A percentile compares a stretch with the other conserved stretches of the same genome.
Evolutionary conservation across 2,329 filamentous ascomycete genomes (phyloP).

Genomic region (Paecilomyces sp.): DNA sequence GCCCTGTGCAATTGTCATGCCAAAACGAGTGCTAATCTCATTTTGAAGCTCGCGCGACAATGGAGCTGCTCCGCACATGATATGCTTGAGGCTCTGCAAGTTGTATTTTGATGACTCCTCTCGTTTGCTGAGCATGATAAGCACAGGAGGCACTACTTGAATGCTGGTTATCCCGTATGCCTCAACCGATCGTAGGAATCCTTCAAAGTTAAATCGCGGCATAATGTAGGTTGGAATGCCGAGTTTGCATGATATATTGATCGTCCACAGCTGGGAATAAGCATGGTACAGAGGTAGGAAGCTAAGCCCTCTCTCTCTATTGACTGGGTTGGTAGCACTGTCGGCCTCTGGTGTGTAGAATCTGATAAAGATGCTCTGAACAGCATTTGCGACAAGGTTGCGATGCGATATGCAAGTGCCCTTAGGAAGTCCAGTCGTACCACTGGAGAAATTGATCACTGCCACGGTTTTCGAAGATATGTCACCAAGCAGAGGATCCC

Average conservation of each 20-base stretch:
- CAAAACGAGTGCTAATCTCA: conserved; percentile 40
- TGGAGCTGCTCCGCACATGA: conserved; percentile 65
- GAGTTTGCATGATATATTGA: conserved; percentile 55
- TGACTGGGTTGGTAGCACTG: conserved; percentile 46
- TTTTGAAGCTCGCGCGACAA: conserved; percentile 45
- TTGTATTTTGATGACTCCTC: conserved; percentile 60
- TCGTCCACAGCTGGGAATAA: conserved; percentile 47
- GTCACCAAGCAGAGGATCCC: conserved; percentile 4
- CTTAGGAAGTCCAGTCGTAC: conserved; percentile 76
- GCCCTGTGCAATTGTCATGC: conserved; percentile 42
- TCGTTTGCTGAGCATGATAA: conserved; percentile 66
- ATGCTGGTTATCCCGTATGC: conserved; percentile 62
- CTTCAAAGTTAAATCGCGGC: conserved; percentile 66
- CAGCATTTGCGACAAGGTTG: conserved; percentile 66
- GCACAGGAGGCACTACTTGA: conserved; percentile 65
- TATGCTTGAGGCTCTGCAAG: conserved; percentile 54
- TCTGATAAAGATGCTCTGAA: no score
- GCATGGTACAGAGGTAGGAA: conserved; percentile 75
- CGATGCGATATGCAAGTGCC: conserved; percentile 75
- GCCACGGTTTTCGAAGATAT: conserved; percentile 38
- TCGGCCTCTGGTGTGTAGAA: conserved; percentile 35
- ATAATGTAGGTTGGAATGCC: conserved; percentile 69
- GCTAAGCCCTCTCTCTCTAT: conserved; percentile 48
- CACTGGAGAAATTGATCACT: conserved; percentile 66
- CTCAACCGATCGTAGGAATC: conserved; percentile 62